These are phyloP conservation scores for Vigna mungo DNA, from an alignment of 306 rosid species.

Conservation along the genomic window DNA sequence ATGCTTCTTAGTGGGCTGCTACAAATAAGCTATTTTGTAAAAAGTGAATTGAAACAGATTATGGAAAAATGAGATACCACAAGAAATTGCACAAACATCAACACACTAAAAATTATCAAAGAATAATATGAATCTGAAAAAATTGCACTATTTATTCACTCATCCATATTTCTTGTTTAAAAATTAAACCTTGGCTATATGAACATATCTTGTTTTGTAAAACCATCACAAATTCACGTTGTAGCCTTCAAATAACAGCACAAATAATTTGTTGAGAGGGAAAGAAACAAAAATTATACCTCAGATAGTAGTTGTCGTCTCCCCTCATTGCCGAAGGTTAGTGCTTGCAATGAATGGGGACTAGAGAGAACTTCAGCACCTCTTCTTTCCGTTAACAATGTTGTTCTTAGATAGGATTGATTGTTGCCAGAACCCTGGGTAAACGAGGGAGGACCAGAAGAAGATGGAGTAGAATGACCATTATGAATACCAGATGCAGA, in stretches of 20 bases:
- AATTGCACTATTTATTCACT: neutral
- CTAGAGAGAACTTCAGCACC: slow-evolving; percentile 60
- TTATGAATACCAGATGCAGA: slow-evolving; percentile 62
- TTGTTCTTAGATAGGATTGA: slow-evolving; percentile 63
- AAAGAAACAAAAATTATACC: slow-evolving; percentile 56
- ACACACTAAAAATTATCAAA: slow-evolving; percentile 14
- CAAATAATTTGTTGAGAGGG: slow-evolving; percentile 24
- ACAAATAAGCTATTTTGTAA: slow-evolving; percentile 17
- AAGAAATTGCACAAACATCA: slow-evolving; percentile 39
- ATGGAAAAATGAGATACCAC: slow-evolving; percentile 36
- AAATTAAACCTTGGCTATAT: slow-evolving; percentile 8
- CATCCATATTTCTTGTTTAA: slow-evolving; percentile 18
- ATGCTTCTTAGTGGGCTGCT: slow-evolving; percentile 22
- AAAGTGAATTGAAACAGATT: slow-evolving; percentile 28
- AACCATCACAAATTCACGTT: slow-evolving; percentile 28
- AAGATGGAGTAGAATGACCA: slow-evolving; percentile 57
- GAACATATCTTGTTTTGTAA: slow-evolving; percentile 10
- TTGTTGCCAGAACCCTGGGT: slow-evolving; percentile 63
- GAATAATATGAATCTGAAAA: slow-evolving; percentile 25
- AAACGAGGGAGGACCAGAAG: slow-evolving; percentile 62
- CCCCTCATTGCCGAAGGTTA: slow-evolving; percentile 79
- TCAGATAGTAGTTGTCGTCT: slow-evolving; percentile 83
- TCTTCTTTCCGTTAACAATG: slow-evolving; percentile 68
- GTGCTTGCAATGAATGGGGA: slow-evolving; percentile 64
- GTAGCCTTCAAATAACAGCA: slow-evolving; percentile 35